These are phyloP conservation scores for Xerophyta viscosa DNA, from an alignment of 106 monocot species.

Conservation along the genomic window DNA sequence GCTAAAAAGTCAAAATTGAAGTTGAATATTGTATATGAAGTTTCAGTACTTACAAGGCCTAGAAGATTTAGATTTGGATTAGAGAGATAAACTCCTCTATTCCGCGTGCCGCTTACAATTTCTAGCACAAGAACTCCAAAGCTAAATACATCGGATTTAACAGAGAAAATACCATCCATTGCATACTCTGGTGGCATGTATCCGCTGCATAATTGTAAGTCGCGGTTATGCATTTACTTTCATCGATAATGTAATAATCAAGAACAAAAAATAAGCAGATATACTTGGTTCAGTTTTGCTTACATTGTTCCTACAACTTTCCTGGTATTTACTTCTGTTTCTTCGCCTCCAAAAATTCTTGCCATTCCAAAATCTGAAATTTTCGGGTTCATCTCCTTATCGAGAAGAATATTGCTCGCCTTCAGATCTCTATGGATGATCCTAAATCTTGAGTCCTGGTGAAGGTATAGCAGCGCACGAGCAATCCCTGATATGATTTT, in stretches of 20 bases:
- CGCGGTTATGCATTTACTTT: background rate
- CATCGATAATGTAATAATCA: background rate
- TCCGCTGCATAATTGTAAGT: slow-evolving; percentile 17
- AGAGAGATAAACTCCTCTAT: slow-evolving; percentile 14
- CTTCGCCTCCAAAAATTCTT: slow-evolving; percentile 21
- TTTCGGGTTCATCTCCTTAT: slow-evolving; percentile 28
- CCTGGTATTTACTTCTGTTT: slow-evolving; percentile 9
- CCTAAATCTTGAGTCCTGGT: slow-evolving; percentile 23
- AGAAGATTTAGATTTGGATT: slow-evolving; percentile 13
- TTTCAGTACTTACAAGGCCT: slow-evolving; percentile 14
- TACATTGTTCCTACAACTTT: slow-evolving; percentile 40
- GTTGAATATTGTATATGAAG: no score
- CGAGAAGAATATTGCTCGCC: slow-evolving; percentile 27
- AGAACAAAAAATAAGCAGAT: no score
- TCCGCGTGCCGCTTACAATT: slow-evolving; percentile 23
- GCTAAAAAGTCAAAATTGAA: no score
- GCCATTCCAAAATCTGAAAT: slow-evolving; percentile 37
- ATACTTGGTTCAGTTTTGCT: background rate
- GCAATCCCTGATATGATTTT: slow-evolving; percentile 31
- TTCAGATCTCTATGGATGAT: slow-evolving; percentile 28
- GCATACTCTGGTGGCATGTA: slow-evolving; percentile 45
- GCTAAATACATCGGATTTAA: slow-evolving; percentile 41
- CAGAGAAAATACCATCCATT: slow-evolving; percentile 33
- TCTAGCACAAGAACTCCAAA: slow-evolving; percentile 37
- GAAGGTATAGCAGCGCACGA: slow-evolving; percentile 33